phyloP scores from a whole-genome alignment of 2,329 filamentous ascomycete genomes.

The Rhynchosporium graminicola region DNA sequence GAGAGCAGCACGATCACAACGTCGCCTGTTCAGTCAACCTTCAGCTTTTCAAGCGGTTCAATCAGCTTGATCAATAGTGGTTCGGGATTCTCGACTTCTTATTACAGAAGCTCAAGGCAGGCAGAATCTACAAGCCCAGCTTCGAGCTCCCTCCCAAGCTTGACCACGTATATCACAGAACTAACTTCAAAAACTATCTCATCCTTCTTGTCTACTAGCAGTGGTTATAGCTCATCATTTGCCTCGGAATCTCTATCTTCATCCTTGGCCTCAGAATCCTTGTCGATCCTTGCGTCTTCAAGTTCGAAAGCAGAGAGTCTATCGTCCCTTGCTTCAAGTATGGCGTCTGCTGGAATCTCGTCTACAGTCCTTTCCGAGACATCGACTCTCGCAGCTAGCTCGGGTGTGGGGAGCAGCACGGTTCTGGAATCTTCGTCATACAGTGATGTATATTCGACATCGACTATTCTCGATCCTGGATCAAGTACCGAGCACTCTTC shows the following conservation, averaged over 20 bases:
- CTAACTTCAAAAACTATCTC: not conserved
- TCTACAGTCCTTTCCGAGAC: not conserved
- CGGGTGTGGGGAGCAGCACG: not conserved
- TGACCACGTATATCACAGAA: not conserved
- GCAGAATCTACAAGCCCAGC: not conserved
- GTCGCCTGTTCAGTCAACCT: not conserved
- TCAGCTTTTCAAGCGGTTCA: not conserved
- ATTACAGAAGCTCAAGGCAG: not conserved
- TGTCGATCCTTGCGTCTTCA: not conserved
- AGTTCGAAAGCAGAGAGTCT: not conserved
- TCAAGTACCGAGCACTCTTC: not conserved
- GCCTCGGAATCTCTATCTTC: not conserved
- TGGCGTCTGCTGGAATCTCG: not conserved
- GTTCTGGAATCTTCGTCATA: not conserved
- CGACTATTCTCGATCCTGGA: not conserved
- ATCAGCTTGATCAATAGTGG: not conserved
- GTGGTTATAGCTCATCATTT: not conserved
- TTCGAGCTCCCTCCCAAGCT: not conserved
- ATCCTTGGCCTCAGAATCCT: not conserved
- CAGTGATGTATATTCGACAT: not conserved
- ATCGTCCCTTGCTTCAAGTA: not conserved
- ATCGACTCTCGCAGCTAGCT: not conserved
- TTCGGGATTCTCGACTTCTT: not conserved
- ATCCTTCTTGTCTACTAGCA: not conserved
- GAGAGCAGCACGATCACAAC: not conserved